Evolutionary conservation across 495 filamentous ascomycete species (phyloP), one percentile per base, ranked within the genome.

Genomic region (Aspergillus biplanus): DNA sequence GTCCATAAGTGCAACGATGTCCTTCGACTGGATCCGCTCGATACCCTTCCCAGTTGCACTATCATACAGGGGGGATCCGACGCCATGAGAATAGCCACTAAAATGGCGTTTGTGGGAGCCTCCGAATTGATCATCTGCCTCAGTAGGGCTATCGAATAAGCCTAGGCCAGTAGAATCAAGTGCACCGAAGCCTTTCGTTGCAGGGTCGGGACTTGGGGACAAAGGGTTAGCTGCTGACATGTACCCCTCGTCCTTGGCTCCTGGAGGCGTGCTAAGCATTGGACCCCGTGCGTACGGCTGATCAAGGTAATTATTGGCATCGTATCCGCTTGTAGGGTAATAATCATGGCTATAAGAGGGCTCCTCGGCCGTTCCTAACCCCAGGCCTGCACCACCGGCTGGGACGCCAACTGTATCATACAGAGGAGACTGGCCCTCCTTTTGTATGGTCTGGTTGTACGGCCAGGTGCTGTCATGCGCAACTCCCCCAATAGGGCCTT

Each of bases 1-100:
- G 71, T 99, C 93, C 95, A 99, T 98, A 32, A 99, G 80, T 46
- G 95, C 93, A 65, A 98, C 89, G 68, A 99, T 96, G 72, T 99
- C 96, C 76, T 97, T 94, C 6, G 92, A 97, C 73, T 99, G 89
- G 61, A 99, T 99, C 44, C 88, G 83, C 64, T 98, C 93, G 63
- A 97, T 90, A 35, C 93, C 94, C 54, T 83, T 86, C 33, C 96
- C 95, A 6, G 92, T 97, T 21, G 94, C 85, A 63, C 91, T 88
- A 72, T 98, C 95, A 69, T 97, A 98, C 16, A 97, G 76, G 6
- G 93, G 93, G 9, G 92, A 94, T 37, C 84, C 86, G 34, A 83
- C 75, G 5, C 82, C 82, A 67, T 97, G 92, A 15, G 95, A 97
- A 74, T 96, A 90, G 16, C 92, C 93, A 67, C 92, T 97, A 48